phyloP scores from a whole-genome alignment of 2,329 filamentous ascomycete species.

The Aspergillus intermedius region DNA sequence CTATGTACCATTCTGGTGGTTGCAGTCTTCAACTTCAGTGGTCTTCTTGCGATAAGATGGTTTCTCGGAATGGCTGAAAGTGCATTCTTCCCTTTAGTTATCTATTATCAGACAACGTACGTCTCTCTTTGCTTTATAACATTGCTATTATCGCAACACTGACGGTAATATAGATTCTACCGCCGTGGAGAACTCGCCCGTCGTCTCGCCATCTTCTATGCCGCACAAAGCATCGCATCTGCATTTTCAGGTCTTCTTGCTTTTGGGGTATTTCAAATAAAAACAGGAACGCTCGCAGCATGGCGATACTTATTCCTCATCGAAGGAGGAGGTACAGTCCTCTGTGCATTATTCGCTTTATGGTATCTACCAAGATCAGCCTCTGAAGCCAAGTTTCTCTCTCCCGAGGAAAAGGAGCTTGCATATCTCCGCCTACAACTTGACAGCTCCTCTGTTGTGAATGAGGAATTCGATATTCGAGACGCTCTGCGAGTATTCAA shows the following conservation, averaged over 20 bases:
- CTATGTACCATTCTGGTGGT: conserved; percentile 17
- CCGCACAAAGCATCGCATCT: conserved; percentile 21
- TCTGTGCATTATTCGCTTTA: conserved; percentile 33
- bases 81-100: conserved; percentile 23
- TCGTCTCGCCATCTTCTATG: conserved; percentile 25
- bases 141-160: background rate
- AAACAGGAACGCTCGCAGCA: conserved; percentile 24
- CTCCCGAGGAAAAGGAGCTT: conserved; percentile 28
- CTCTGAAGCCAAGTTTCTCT: conserved; percentile 35
- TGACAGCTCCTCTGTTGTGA: conserved; percentile 27
- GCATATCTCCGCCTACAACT: conserved; percentile 31
- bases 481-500: conserved; percentile 24
- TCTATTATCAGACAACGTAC: conserved; percentile 21
- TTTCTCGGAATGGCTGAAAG: conserved; percentile 23
- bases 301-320: conserved; percentile 45
- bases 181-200: conserved; percentile 23
- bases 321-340: conserved; percentile 37
- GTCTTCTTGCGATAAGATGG: conserved; percentile 20
- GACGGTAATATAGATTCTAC: conserved; percentile 13
- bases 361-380: conserved; percentile 36
- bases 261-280: conserved; percentile 37
- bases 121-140: conserved; percentile 2
- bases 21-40: conserved; percentile 18
- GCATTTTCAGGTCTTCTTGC: conserved; percentile 29
- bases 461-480: conserved; percentile 25